These are phyloP conservation scores for Mycosphaerelloides madeirae DNA, from an alignment of 2,329 filamentous ascomycete species.

Conservation along the genomic window DNA sequence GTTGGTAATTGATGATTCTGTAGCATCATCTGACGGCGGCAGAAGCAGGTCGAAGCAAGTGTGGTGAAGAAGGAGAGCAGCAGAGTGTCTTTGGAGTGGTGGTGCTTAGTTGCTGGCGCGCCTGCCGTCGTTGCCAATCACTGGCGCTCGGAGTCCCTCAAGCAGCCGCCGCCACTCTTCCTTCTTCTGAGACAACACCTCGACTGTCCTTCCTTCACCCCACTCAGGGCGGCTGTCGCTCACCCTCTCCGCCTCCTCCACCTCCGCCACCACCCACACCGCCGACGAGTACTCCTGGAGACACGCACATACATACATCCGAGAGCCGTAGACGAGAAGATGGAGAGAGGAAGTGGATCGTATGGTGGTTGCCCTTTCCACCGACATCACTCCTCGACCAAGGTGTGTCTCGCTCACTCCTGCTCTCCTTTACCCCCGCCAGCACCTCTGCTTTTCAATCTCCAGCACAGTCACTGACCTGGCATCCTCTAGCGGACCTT, in stretches of 20 bases:
- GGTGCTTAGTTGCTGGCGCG: background rate
- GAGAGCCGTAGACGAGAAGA: conserved; percentile 1
- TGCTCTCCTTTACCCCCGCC: background rate
- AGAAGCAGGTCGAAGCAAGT: too few relatives aligned
- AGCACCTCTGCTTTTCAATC: background rate
- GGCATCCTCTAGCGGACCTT: conserved; percentile 14
- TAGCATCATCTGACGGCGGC: too few relatives aligned
- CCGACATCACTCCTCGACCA: conserved; percentile 8
- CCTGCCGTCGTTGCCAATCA: too few relatives aligned
- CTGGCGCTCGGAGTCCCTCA: background rate
- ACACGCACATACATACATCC: too few relatives aligned
- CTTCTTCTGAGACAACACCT: background rate
- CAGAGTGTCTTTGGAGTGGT: background rate
- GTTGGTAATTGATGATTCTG: too few relatives aligned
- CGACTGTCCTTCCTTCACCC: too few relatives aligned
- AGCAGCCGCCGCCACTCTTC: background rate
- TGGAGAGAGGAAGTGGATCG: conserved; percentile 8
- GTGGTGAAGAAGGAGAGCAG: background rate
- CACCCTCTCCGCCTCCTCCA: too few relatives aligned
- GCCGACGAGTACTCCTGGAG: background rate
- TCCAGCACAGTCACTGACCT: conserved; percentile 11
- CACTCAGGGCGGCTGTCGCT: too few relatives aligned
- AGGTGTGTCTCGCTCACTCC: conserved; percentile 4
- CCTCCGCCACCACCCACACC: conserved; percentile 1
- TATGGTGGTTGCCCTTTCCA: conserved; percentile 13